A percentile compares a stretch with the other conserved stretches of the same genome.
phyloP scores from a whole-genome alignment of 164 flowering plant species.

The Piper betle region DNA sequence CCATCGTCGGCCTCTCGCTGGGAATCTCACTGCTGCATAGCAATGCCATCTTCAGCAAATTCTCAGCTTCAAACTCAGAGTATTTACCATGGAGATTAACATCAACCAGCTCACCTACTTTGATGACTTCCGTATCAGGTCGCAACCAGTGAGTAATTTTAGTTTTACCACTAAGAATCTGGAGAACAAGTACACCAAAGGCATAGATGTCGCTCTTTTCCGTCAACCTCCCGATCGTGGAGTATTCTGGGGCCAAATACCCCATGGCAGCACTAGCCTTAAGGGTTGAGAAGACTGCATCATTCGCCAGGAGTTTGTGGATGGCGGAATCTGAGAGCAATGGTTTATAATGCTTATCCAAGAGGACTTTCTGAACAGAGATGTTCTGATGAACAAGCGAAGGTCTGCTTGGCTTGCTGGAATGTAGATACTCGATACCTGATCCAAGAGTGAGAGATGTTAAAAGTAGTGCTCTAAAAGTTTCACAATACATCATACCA shows the following conservation, averaged over 20 bases:
- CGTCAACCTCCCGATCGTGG: slow-evolving; percentile 76
- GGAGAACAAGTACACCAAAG: slow-evolving; percentile 69
- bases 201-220: slow-evolving; percentile 86
- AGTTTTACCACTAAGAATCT: slow-evolving; percentile 60
- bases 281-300: slow-evolving; percentile 71
- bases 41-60: slow-evolving; percentile 44
- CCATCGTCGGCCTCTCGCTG: slow-evolving; percentile 49
- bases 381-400: slow-evolving; percentile 67
- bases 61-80: slow-evolving; percentile 51
- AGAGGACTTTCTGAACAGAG: slow-evolving; percentile 79
- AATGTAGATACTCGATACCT: slow-evolving; percentile 77
- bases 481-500: background rate
- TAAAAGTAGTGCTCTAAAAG: background rate
- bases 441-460: slow-evolving; percentile 4
- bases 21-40: slow-evolving; percentile 71
- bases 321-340: slow-evolving; percentile 64
- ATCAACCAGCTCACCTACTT: slow-evolving; percentile 56
- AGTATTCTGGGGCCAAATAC: slow-evolving; percentile 91
- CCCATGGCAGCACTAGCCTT: slow-evolving; percentile 98
- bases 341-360: slow-evolving; percentile 55
- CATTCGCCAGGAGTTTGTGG: slow-evolving; percentile 78
- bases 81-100: slow-evolving; percentile 50
- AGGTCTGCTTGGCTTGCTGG: slow-evolving; percentile 35
- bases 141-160: slow-evolving; percentile 26
- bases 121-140: slow-evolving; percentile 39